These are phyloP conservation scores for Fusarium devonianum DNA, from an alignment of 2,329 filamentous ascomycete genomes.

Conservation along the genomic window DNA sequence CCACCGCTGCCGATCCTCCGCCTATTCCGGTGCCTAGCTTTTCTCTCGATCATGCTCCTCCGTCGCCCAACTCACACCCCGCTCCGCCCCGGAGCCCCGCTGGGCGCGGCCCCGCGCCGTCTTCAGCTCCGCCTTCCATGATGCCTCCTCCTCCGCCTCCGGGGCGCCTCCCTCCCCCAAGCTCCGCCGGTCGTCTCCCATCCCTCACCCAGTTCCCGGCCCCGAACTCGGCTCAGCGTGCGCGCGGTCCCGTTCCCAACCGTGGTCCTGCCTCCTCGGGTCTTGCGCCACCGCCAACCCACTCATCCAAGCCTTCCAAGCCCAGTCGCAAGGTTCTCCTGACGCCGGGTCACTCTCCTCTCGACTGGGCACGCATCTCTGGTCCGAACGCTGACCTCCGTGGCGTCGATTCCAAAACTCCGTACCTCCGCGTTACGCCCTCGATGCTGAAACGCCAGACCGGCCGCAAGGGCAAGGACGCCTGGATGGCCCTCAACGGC, in stretches of 20 bases:
- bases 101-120: slow-evolving; percentile 24
- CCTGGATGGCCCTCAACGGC: slow-evolving; percentile 89
- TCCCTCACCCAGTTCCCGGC: slow-evolving; percentile 58
- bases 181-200: slow-evolving; percentile 40
- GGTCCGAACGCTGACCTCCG: slow-evolving; percentile 71
- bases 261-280: slow-evolving; percentile 45
- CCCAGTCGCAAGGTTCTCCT: slow-evolving; percentile 77
- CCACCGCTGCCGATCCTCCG: slow-evolving; percentile 42
- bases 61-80: slow-evolving; percentile 26
- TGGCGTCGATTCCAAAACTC: slow-evolving; percentile 59
- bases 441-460: slow-evolving; percentile 79
- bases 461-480: slow-evolving; percentile 82
- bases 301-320: slow-evolving; percentile 59
- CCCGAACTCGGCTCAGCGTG: slow-evolving; percentile 60
- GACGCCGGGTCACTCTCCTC: slow-evolving; percentile 88
- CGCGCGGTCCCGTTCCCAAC: slow-evolving; percentile 52
- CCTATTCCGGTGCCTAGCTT: slow-evolving; percentile 53
- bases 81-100: slow-evolving; percentile 23
- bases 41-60: slow-evolving; percentile 50
- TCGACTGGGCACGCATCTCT: slow-evolving; percentile 91
- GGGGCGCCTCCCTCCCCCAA: slow-evolving; percentile 33
- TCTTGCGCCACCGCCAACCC: slow-evolving; percentile 64
- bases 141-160: slow-evolving; percentile 42
- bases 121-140: slow-evolving; percentile 33
- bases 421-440: slow-evolving; percentile 79